phyloP scores from a whole-genome alignment of 75 land plant species.

The Cupressus sempervirens region DNA sequence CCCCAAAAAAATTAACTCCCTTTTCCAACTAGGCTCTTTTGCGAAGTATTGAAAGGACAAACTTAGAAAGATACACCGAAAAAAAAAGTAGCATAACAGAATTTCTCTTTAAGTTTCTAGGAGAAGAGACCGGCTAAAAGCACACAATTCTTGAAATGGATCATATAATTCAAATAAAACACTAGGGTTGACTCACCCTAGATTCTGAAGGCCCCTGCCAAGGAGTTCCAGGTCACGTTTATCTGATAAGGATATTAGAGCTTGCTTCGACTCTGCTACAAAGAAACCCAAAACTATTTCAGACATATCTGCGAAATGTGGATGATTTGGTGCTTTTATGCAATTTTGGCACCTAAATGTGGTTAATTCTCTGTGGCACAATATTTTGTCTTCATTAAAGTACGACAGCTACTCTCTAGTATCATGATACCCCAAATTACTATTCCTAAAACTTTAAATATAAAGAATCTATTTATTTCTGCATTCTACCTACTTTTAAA shows the following conservation, averaged over 20 bases:
- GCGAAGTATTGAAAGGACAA: background rate
- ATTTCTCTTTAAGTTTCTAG: background rate
- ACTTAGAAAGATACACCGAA: background rate
- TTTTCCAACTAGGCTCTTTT: background rate
- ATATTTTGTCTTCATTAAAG: too few relatives aligned
- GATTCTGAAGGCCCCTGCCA: slow-evolving; percentile 62
- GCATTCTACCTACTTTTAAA: too few relatives aligned
- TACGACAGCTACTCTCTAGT: too few relatives aligned
- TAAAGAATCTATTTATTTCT: too few relatives aligned
- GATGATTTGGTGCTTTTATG: background rate
- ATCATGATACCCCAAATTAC: too few relatives aligned
- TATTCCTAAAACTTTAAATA: too few relatives aligned
- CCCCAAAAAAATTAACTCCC: background rate
- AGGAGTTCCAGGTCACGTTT: slow-evolving; percentile 68
- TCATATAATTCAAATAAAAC: background rate
- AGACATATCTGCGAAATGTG: background rate
- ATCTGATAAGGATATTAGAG: slow-evolving; percentile 90
- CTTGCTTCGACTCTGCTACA: slow-evolving; percentile 53
- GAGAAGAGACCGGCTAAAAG: background rate
- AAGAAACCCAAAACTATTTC: background rate
- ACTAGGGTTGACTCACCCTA: slow-evolving; percentile 46
- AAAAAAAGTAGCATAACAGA: background rate
- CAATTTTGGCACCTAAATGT: too few relatives aligned
- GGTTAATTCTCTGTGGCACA: too few relatives aligned
- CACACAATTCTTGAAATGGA: background rate